phyloP scores from a whole-genome alignment of 129 eudicot genomes.

The Chrysanthemum seticuspe region DNA sequence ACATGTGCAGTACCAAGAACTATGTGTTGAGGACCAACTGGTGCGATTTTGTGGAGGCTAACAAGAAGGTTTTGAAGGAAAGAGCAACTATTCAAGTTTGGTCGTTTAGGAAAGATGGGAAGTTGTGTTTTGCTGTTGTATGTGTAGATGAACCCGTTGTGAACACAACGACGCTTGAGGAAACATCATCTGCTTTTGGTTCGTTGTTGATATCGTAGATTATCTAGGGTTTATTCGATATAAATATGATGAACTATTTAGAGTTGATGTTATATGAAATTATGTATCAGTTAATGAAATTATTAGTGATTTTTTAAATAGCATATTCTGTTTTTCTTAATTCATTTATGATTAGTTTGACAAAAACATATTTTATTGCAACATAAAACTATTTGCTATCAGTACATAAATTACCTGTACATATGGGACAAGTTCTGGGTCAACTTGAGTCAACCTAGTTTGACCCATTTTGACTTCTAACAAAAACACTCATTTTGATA shows the following conservation, averaged over 20 bases:
- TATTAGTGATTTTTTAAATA: background rate
- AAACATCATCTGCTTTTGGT: background rate
- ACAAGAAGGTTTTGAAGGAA: background rate
- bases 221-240: too few species aligned
- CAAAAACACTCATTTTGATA: background rate
- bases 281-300: background rate
- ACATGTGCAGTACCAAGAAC: background rate
- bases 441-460: background rate
- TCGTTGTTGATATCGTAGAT: background rate
- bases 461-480: background rate
- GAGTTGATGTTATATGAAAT: too few species aligned
- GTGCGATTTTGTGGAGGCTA: background rate
- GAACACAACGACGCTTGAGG: too few species aligned
- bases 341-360: too few species aligned
- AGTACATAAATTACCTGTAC: too few species aligned
- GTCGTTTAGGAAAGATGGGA: conserved; percentile 3
- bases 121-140: conserved; percentile 5
- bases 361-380: too few species aligned
- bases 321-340: background rate
- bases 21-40: conserved; percentile 20
- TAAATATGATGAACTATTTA: too few species aligned
- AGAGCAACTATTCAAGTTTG: background rate
- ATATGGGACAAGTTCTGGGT: too few species aligned
- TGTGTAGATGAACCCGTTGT: background rate
- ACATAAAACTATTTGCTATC: too few species aligned